These are phyloP conservation scores for Plasmodium sp. DNA, from an alignment of 169 alveolate genomes.

Conservation along the genomic window DNA sequence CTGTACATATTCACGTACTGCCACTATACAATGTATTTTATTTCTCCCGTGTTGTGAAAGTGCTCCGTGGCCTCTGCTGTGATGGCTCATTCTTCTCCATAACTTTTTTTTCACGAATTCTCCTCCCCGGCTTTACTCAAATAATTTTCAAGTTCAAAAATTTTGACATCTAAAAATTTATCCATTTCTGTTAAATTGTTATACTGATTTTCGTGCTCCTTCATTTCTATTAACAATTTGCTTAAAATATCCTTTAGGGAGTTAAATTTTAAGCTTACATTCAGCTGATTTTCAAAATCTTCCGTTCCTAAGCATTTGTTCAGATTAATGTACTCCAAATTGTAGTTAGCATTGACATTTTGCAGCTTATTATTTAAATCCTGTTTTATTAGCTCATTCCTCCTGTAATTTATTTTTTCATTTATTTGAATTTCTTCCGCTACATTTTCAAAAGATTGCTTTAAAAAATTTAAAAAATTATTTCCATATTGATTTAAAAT, in stretches of 20 bases:
- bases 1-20: background rate
- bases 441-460: slow-evolving; percentile 63
- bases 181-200: slow-evolving; percentile 52
- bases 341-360: slow-evolving; percentile 38
- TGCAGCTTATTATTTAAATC: slow-evolving; percentile 69
- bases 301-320: slow-evolving; percentile 71
- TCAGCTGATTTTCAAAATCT: slow-evolving; percentile 66
- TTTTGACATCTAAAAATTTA: slow-evolving; percentile 54
- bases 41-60: background rate
- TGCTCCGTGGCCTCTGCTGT: background rate
- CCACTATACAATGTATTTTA: background rate
- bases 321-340: slow-evolving; percentile 64
- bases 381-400: slow-evolving; percentile 71
- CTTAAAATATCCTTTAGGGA: slow-evolving; percentile 68
- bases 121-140: background rate
- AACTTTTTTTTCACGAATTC: background rate
- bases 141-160: slow-evolving; percentile 52
- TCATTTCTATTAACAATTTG: slow-evolving; percentile 61
- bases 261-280: slow-evolving; percentile 63
- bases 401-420: slow-evolving; percentile 61
- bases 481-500: slow-evolving; percentile 64
- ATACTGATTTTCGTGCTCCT: slow-evolving; percentile 57
- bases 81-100: background rate
- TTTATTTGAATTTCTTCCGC: slow-evolving; percentile 72
- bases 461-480: slow-evolving; percentile 58